Conservation (phyloP, 805 yeast species). For the Teunomyces tritomae region DNA sequence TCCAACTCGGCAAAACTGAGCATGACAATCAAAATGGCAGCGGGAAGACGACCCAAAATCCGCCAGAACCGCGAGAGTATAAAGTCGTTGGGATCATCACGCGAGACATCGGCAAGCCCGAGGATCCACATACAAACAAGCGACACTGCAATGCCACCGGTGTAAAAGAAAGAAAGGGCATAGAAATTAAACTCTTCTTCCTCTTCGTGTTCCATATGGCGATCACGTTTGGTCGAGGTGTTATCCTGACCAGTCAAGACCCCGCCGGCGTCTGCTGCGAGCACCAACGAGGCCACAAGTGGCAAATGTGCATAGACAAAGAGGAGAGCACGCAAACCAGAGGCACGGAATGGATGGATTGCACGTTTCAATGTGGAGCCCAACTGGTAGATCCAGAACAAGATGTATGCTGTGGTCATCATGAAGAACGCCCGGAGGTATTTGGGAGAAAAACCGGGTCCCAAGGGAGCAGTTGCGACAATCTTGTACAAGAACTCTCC, state of each 20-base stretch:
- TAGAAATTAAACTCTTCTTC: conserved; percentile 31
- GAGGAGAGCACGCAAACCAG: conserved; percentile 41
- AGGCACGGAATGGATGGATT: conserved; percentile 53
- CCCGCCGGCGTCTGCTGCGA: conserved; percentile 60
- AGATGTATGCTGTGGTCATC: conserved; percentile 45
- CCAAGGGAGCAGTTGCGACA: conserved; percentile 49
- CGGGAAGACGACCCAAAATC: conserved; percentile 39
- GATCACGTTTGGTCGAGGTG: conserved; percentile 5
- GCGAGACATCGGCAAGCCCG: conserved; percentile 44
- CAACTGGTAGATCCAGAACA: conserved; percentile 54
- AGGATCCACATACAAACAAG: conserved; percentile 37
- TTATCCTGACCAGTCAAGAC: conserved; percentile 38
- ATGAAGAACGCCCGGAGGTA: conserved; percentile 50
- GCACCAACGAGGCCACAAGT: conserved; percentile 47
- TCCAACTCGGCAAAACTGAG: conserved; percentile 44
- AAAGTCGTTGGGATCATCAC: conserved; percentile 36
- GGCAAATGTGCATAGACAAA: conserved; percentile 53
- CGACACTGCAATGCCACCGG: conserved; percentile 52
- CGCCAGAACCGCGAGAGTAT: conserved; percentile 35
- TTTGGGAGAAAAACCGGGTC: conserved; percentile 41
- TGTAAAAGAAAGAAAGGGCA: conserved; percentile 48
- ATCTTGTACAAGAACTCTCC: conserved; percentile 60
- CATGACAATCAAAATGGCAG: conserved; percentile 37
- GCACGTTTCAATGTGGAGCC: conserved; percentile 51
- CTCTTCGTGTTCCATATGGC: conserved; percentile 8